Conservation (phyloP, 2,329 filamentous ascomycete genomes). For the Scleromitrula shiraiana region DNA sequence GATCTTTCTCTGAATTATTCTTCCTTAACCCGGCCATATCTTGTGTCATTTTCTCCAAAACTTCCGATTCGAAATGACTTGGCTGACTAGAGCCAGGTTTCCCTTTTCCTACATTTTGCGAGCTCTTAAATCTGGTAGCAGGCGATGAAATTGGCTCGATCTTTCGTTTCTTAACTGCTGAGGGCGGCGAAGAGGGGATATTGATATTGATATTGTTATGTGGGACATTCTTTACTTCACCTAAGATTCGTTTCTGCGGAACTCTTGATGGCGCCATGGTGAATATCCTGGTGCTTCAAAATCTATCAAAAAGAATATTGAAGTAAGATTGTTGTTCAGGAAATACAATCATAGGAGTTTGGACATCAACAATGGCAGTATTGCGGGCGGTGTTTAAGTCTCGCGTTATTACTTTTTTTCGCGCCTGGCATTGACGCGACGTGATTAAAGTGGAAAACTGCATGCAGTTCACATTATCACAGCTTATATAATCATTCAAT, state of each 20-base stretch:
- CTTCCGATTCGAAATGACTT: slow-evolving; percentile 86
- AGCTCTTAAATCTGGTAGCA: slow-evolving; percentile 50
- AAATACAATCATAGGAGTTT: neutral
- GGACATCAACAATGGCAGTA: neutral
- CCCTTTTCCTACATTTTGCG: slow-evolving; percentile 53
- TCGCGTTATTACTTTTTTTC: slow-evolving; percentile 2
- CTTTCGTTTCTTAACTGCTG: slow-evolving; percentile 66
- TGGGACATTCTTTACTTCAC: slow-evolving; percentile 56
- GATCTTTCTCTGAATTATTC: slow-evolving; percentile 85
- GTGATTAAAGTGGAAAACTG: slow-evolving; percentile 8
- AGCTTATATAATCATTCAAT: neutral
- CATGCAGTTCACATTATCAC: neutral
- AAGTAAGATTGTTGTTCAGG: neutral
- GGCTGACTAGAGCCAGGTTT: slow-evolving; percentile 66
- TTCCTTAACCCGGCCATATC: slow-evolving; percentile 81
- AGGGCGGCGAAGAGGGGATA: slow-evolving; percentile 45
- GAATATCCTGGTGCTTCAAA: slow-evolving; percentile 3
- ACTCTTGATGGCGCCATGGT: slow-evolving; percentile 35
- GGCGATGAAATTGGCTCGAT: slow-evolving; percentile 54
- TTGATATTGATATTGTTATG: slow-evolving; percentile 36
- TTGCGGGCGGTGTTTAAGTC: neutral
- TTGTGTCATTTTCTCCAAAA: slow-evolving; percentile 91
- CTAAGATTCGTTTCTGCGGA: slow-evolving; percentile 66
- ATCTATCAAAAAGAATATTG: neutral
- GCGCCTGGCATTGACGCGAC: slow-evolving; percentile 9